phyloP scores from a whole-genome alignment of 139 green algal genomes.

The Chlorella sp. region DNA sequence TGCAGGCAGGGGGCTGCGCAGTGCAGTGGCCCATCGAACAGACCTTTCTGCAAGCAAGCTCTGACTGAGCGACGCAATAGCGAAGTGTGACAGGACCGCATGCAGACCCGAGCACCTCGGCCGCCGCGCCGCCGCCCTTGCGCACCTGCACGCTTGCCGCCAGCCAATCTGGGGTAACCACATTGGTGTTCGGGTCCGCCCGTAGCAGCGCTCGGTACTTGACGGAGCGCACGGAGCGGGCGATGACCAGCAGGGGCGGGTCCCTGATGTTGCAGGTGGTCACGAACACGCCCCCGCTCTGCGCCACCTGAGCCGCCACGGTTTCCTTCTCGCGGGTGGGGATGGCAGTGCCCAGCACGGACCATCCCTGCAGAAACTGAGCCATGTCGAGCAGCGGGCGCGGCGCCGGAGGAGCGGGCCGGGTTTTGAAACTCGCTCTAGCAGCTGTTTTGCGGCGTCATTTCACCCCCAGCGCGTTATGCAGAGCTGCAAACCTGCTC shows the following conservation, averaged over 20 bases:
- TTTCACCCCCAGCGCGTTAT: too few species aligned
- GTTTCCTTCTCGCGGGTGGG: not conserved
- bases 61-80: not conserved
- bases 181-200: constrained; percentile 13
- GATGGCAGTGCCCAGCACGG: not conserved
- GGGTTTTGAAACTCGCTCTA: too few species aligned
- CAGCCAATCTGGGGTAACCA: constrained; percentile 48
- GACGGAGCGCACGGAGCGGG: constrained; percentile 30
- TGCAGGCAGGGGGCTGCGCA: not conserved
- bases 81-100: not conserved
- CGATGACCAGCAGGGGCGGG: constrained; percentile 46
- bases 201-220: constrained; percentile 38
- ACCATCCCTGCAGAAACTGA: not conserved
- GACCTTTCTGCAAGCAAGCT: too few species aligned
- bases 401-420: too few species aligned
- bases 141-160: constrained; percentile 11
- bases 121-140: too few species aligned
- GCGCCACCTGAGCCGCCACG: not conserved
- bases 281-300: constrained; percentile 17
- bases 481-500: too few species aligned
- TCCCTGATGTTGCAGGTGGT: constrained; percentile 5
- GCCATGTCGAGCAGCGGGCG: not conserved
- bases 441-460: too few species aligned
- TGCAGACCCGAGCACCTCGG: not conserved
- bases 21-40: not conserved